phyloP scores from a whole-genome alignment of 2,329 filamentous ascomycete species.

The Exophiala phaeomuriformis region DNA sequence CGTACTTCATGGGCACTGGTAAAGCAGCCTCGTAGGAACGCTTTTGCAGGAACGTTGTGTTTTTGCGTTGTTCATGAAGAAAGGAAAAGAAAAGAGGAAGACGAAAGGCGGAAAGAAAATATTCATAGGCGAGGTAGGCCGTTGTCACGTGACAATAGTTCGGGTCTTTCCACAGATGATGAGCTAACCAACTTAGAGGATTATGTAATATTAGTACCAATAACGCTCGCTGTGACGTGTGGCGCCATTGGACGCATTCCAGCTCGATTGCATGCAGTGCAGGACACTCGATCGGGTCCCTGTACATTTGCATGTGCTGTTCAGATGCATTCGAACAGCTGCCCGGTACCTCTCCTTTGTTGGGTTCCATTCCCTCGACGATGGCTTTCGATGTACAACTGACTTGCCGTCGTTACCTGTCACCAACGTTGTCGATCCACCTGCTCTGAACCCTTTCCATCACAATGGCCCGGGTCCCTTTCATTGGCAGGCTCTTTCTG shows the following conservation, averaged over 20 bases:
- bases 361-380: background rate
- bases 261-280: no score
- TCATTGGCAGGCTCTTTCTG: constrained; percentile 55
- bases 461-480: constrained; percentile 52
- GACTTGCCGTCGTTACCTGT: background rate
- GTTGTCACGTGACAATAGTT: constrained; percentile 6
- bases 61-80: constrained; percentile 29
- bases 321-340: background rate
- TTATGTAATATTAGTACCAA: background rate
- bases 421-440: background rate
- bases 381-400: constrained; percentile 20
- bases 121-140: constrained; percentile 1
- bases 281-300: no score
- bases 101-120: constrained; percentile 5
- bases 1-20: constrained; percentile 27
- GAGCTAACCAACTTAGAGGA: background rate
- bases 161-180: background rate
- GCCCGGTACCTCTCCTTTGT: background rate
- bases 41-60: constrained; percentile 29
- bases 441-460: constrained; percentile 2
- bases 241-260: no score
- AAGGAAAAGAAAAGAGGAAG: constrained; percentile 14
- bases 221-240: no score
- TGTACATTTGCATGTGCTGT: background rate
- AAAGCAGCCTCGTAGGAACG: constrained; percentile 29